phyloP scores from a whole-genome alignment of 805 yeast genomes.

The Wickerhamomyces kurtzmanii region DNA sequence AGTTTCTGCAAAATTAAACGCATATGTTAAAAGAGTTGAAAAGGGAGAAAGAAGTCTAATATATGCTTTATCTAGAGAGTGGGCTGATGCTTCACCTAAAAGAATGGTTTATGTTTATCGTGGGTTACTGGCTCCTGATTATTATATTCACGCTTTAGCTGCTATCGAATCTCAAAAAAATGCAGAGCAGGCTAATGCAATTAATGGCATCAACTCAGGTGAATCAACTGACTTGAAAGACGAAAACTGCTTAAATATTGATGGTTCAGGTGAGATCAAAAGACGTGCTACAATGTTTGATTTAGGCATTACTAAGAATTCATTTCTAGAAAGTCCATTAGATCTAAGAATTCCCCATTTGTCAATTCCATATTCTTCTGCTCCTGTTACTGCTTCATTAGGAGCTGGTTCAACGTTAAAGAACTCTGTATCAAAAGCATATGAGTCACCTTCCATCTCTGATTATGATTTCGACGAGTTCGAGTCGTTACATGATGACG shows the following conservation, averaged over 20 bases:
- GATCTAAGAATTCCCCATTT: conserved; percentile 31
- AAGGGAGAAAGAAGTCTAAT: conserved; percentile 67
- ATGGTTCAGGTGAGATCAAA: conserved; percentile 15
- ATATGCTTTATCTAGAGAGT: conserved; percentile 74
- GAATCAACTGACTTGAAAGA: conserved; percentile 9
- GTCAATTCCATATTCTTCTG: conserved; percentile 60
- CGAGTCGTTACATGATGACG: conserved; percentile 18
- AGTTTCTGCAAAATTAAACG: conserved; percentile 75
- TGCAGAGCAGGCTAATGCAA: conserved; percentile 11
- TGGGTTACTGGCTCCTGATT: conserved; percentile 69
- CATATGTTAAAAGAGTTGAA: conserved; percentile 77
- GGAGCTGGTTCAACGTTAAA: conserved; percentile 17
- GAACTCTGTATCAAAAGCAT: conserved; percentile 1
- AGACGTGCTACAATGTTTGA: conserved; percentile 47
- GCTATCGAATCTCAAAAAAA: conserved; percentile 45
- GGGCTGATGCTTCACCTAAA: conserved; percentile 88
- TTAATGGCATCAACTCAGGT: conserved; percentile 11
- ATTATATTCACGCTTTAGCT: conserved; percentile 59
- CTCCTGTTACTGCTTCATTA: conserved; percentile 69
- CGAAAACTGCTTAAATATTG: neutral
- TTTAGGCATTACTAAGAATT: conserved; percentile 31
- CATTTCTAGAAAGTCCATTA: conserved; percentile 23
- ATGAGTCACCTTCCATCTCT: conserved; percentile 16
- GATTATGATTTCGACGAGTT: conserved; percentile 40
- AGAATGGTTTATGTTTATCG: conserved; percentile 85